Conservation (phyloP, 1,284 basidiomycete genomes). For the Macrocystidia cucumis region DNA sequence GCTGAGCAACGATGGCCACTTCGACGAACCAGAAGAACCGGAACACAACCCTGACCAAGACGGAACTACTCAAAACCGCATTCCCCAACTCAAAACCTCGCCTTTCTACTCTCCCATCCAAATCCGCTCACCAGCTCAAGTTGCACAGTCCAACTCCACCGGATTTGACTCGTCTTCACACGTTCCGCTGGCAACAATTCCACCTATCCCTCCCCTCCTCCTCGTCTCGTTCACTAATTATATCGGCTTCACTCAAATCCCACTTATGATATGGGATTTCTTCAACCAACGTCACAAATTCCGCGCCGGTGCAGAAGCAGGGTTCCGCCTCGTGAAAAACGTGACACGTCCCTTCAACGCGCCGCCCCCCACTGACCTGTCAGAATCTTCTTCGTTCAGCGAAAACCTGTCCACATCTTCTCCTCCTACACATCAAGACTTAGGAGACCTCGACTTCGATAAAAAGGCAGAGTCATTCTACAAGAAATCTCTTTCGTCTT, state of each 20-base stretch:
- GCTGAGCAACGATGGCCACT: constrained; percentile 68
- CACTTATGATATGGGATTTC: constrained; percentile 86
- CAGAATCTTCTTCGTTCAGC: constrained; percentile 9
- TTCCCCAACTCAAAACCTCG: constrained; percentile 12
- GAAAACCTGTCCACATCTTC: constrained; percentile 12
- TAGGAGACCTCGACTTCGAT: constrained; percentile 74
- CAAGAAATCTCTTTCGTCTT: constrained; percentile 51
- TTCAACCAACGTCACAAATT: constrained; percentile 88
- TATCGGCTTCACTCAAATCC: constrained; percentile 84
- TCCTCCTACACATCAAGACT: constrained; percentile 7
- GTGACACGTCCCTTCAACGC: constrained; percentile 58
- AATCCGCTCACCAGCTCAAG: constrained; percentile 16
- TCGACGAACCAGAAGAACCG: constrained; percentile 55
- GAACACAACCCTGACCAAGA: constrained; percentile 17
- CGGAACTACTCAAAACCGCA: constrained; percentile 25
- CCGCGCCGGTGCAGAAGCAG: constrained; percentile 74
- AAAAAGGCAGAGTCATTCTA: constrained; percentile 61
- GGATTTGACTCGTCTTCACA: constrained; percentile 17
- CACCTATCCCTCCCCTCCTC: constrained; percentile 77
- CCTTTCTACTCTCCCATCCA: constrained; percentile 35
- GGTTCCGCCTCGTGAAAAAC: constrained; percentile 65
- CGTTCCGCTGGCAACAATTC: constrained; percentile 56
- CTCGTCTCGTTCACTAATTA: constrained; percentile 85
- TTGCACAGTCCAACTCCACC: constrained; percentile 19
- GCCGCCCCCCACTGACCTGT: constrained; percentile 6